Evolutionary conservation across 148 eudicot genomes (phyloP).

Genomic region (Cornus controversa): DNA sequence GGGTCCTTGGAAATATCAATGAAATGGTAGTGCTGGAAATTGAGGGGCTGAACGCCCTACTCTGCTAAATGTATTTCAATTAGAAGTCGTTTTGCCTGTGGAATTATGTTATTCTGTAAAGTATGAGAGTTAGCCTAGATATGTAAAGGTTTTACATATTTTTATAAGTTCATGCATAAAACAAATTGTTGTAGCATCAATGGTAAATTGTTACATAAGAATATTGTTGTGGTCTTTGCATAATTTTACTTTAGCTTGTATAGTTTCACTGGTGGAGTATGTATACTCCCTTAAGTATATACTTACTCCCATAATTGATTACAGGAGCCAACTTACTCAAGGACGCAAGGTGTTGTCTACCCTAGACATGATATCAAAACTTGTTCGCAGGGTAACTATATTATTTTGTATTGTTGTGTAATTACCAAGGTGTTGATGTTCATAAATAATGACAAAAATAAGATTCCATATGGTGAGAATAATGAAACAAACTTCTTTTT

Average conservation of each 20-base stretch:
- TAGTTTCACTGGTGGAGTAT: background rate
- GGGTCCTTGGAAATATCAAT: conserved; percentile 1
- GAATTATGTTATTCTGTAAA: background rate
- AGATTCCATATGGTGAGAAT: background rate
- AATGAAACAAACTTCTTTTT: background rate
- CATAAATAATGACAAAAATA: background rate
- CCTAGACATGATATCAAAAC: conserved; percentile 80
- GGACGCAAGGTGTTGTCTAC: conserved; percentile 85
- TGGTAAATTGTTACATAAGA: background rate
- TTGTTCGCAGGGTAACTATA: conserved; percentile 69
- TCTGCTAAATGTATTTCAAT: background rate
- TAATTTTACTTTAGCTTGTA: background rate
- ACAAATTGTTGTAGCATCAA: background rate
- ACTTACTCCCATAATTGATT: conserved; percentile 18
- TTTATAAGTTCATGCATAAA: too few species aligned
- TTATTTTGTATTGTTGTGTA: background rate
- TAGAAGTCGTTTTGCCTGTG: background rate
- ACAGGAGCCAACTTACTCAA: conserved; percentile 86
- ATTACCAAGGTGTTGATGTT: background rate
- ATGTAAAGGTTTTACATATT: background rate
- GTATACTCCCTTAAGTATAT: background rate
- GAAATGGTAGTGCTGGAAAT: conserved; percentile 1
- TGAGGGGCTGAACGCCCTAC: background rate
- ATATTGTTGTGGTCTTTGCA: background rate
- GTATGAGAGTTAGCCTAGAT: background rate